Evolutionary conservation across 352 stramenopile genomes (phyloP), one percentile per base, ranked within the genome.

Genomic region (Globisporangium heterothallicum): DNA sequence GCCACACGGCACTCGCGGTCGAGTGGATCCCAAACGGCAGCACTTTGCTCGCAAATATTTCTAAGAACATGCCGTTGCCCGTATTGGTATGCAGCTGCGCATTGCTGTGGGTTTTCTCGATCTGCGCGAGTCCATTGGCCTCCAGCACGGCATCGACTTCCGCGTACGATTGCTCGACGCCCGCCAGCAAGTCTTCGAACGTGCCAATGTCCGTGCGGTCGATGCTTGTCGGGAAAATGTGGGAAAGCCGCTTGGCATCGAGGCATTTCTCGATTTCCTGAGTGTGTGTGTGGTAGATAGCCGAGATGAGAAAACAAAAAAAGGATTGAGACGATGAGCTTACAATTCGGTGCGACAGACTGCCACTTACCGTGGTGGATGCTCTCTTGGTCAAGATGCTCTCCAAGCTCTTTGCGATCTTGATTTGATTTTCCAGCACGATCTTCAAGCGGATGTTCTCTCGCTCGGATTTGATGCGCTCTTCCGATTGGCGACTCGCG

Each of bases 41-140:
- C 24, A 58, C 38, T 30, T 58, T 58, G 13, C 19, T 50, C 25
- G 40, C 50, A 42, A 49, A 58, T 8, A 58, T 50, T 27, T 58
- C 50, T n/a, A 58, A 26, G 22, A 46, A 32, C 48, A 55, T 55
- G 48, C 48, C 48, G 38, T 42, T 55, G 7, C 16, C 14, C 2
- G 14, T 22, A 13, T 55, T 22, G 0, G 45, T 25, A 14, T 22
- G 45, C 18, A 51, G 12, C 27, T 36, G 48, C 22, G 48, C 48
- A 13, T 44, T 38, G n/a, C 21, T 55, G 10, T 36, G 34, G 14
- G 35, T 35, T 24, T 21, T 30, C 22, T 43, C 46, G 19, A 35
- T 14, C 2, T 55, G 14, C 35, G 38, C 32, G 16, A 55, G 35
- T 0, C 48, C 38, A 16, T 55, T 55, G 7, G 48, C 38, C 12